Base-by-base conservation (phyloP, 1,284 basidiomycete species). In the Phellinidium pouzarii region DNA sequence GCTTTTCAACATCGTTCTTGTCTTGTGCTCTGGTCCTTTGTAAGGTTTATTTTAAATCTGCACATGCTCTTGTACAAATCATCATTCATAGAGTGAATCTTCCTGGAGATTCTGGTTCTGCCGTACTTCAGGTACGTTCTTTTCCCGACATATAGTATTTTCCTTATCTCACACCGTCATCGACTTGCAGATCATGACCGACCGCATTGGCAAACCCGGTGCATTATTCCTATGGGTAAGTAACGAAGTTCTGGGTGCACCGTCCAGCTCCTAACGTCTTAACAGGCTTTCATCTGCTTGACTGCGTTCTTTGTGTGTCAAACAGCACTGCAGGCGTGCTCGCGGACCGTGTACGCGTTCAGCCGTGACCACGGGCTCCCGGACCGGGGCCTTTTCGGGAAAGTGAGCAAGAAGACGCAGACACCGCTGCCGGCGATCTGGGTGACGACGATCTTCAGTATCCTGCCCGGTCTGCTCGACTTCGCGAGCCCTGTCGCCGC, bases 261-360 rank as follows among this genome's bases (percentile, higher is more conserved):
- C 22, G 19, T 27, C 11, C 7, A 4, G 11, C 27, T 34, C 50
- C 54, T 17, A 43, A 22, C 45, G 17, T 53, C 20, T 23, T 22
- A 1, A 3, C 19, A 81, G 80, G 71, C 74, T 34, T 80, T 87
- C 57, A 87, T 92, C 22, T 90, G 87, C 67, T 63, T 87, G 55
- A 89, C 86, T 19, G 90, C 81, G 1, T 91, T 90, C 71, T 91
- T 90, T 67, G 88, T 92, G 44, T 80, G 84, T 37, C 89, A 91
- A 66, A 80, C 82, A 2, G 75, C 87, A 22, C 74, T 92, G 3
- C 94, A 96, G 68, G 93, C 93, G 8, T 84, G 83, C 53, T 91
- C 91, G 3, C 80, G 93, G 45, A 88, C 91, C 0, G 74, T 94
- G 41, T 95, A 91, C 62, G 94, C 94, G 3, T 91, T 97, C 71